These are phyloP conservation scores for Saccharomycopsis schoenii DNA, from an alignment of 805 yeast species.

Conservation along the genomic window DNA sequence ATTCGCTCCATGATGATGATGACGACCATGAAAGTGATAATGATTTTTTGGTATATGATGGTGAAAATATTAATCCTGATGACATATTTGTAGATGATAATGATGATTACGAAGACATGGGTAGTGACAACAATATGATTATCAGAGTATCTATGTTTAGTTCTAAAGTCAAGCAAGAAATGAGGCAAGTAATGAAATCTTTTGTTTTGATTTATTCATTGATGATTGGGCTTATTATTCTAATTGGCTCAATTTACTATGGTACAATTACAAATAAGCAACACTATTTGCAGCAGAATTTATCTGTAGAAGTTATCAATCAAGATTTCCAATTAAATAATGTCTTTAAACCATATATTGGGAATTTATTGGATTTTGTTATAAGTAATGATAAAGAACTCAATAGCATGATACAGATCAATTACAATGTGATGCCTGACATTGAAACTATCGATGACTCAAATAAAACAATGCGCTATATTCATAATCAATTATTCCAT, in stretches of 20 bases:
- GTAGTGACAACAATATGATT: not conserved
- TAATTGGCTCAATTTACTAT: conserved; percentile 15
- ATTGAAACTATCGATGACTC: not conserved
- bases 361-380: conserved; percentile 6
- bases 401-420: conserved; percentile 7
- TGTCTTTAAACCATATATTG: conserved; percentile 12
- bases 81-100: not conserved
- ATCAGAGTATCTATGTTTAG: conserved; percentile 12
- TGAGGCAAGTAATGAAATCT: conserved; percentile 9
- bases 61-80: not conserved
- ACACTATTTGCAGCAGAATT: conserved; percentile 6
- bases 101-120: not conserved
- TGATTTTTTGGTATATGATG: not conserved
- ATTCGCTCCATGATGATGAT: not conserved
- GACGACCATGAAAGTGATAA: not conserved
- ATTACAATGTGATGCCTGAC: conserved; percentile 3
- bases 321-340: conserved; percentile 8
- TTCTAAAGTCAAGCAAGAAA: conserved; percentile 7
- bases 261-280: conserved; percentile 11
- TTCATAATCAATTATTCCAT: conserved; percentile 16
- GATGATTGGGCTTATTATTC: conserved; percentile 12
- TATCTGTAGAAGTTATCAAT: conserved; percentile 10
- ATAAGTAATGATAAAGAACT: conserved; percentile 9
- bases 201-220: conserved; percentile 13
- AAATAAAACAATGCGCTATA: not conserved